Conservation (phyloP, 228 moss, liverwort and hornwort genomes). For the Sphagnum fallax region DNA sequence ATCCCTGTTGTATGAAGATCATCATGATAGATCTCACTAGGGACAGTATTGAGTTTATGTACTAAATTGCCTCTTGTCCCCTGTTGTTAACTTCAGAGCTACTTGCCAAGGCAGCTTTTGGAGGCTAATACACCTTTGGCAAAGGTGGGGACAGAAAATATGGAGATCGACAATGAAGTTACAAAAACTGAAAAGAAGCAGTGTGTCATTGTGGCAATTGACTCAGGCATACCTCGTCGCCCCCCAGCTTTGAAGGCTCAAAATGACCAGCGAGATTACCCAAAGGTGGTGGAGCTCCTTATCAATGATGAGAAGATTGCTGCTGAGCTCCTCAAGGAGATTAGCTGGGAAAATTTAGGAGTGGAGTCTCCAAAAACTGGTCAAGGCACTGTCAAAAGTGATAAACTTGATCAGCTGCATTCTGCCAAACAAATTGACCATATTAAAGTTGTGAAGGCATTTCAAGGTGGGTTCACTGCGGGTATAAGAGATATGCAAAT, state of each 20-base stretch:
- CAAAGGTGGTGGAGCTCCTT: slow-evolving; percentile 80
- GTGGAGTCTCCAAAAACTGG: not conserved
- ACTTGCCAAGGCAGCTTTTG: slow-evolving; percentile 5
- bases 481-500: slow-evolving; percentile 75
- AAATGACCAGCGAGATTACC: slow-evolving; percentile 65
- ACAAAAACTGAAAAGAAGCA: not conserved
- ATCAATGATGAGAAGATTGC: slow-evolving; percentile 71
- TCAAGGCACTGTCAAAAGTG: not conserved
- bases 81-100: no score
- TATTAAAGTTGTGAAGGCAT: slow-evolving; percentile 60
- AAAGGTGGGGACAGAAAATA: not conserved
- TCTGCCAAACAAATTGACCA: slow-evolving; percentile 25
- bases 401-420: slow-evolving; percentile 7
- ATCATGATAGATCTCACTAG: slow-evolving; percentile 4
- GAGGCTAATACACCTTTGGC: slow-evolving; percentile 12
- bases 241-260: slow-evolving; percentile 74
- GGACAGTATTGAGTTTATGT: no score
- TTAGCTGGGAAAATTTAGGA: slow-evolving; percentile 58
- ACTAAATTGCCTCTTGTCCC: no score
- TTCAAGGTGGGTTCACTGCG: slow-evolving; percentile 58
- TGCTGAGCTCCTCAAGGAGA: slow-evolving; percentile 56
- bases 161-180: not conserved
- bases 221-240: slow-evolving; percentile 86
- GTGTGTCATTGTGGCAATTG: slow-evolving; percentile 74
- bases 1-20: slow-evolving; percentile 12